These are phyloP conservation scores for Cyberlindnera saturnus DNA, from an alignment of 805 yeast genomes.

Conservation along the genomic window DNA sequence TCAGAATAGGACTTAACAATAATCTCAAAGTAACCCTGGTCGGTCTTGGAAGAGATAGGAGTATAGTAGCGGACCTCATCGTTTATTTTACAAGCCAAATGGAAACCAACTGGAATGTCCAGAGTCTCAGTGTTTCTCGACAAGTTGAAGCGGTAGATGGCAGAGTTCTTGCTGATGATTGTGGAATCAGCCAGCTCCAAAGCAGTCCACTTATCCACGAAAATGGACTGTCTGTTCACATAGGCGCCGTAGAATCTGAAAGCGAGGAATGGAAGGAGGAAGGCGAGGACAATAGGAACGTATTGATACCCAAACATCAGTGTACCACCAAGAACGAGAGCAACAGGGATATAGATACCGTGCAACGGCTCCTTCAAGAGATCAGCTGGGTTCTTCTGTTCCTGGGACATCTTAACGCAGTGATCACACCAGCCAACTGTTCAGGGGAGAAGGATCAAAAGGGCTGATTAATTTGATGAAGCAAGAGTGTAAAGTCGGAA, in stretches of 20 bases:
- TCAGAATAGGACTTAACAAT: slow-evolving; percentile 69
- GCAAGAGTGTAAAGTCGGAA: too few relatives aligned
- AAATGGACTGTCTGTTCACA: slow-evolving; percentile 37
- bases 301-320: slow-evolving; percentile 33
- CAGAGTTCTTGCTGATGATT: slow-evolving; percentile 60
- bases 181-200: slow-evolving; percentile 73
- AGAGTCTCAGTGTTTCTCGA: slow-evolving; percentile 54
- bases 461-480: too few relatives aligned
- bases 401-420: slow-evolving; percentile 8
- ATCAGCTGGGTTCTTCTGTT: slow-evolving; percentile 37
- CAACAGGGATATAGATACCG: slow-evolving; percentile 67
- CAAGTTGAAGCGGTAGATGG: slow-evolving; percentile 67
- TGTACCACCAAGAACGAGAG: slow-evolving; percentile 55
- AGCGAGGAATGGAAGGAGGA: slow-evolving; percentile 33
- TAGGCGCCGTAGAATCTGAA: slow-evolving; percentile 33
- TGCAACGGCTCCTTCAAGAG: slow-evolving; percentile 66
- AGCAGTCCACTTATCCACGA: slow-evolving; percentile 49
- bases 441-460: background rate
- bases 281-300: slow-evolving; percentile 37
- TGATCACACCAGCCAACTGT: background rate
- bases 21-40: slow-evolving; percentile 69
- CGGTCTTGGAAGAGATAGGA: slow-evolving; percentile 67
- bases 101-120: slow-evolving; percentile 70
- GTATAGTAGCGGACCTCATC: slow-evolving; percentile 59
- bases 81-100: slow-evolving; percentile 49